Percentiles rank a stretch among this genome's conserved stretches.
Conservation (phyloP, 129 eudicot genomes). For the Scalesia atractyloides region DNA sequence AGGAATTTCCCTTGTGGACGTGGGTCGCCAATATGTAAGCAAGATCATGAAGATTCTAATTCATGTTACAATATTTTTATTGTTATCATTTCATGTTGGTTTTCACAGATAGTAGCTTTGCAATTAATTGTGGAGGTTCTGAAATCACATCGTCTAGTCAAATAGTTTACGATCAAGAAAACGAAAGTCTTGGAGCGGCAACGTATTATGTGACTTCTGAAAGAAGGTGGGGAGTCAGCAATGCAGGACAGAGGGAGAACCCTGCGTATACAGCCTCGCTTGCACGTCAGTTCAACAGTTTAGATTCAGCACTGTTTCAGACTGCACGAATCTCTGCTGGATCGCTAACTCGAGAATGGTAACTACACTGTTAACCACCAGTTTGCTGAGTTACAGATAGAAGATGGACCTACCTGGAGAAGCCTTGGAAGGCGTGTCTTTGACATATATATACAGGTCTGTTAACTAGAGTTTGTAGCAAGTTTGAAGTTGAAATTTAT, state of each 20-base stretch:
- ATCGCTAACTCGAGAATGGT: slow-evolving; percentile 55
- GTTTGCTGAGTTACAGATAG: slow-evolving; percentile 59
- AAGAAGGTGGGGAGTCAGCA: slow-evolving; percentile 82
- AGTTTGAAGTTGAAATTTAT: background rate
- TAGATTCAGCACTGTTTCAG: slow-evolving; percentile 68
- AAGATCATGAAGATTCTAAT: slow-evolving; percentile 6
- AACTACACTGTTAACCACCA: slow-evolving; percentile 58
- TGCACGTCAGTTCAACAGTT: slow-evolving; percentile 45
- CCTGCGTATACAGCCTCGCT: slow-evolving; percentile 28
- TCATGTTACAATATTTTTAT: background rate
- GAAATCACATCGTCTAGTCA: slow-evolving; percentile 39
- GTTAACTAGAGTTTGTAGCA: background rate
- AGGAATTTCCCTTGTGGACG: slow-evolving; percentile 63
- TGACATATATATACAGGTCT: slow-evolving; percentile 33
- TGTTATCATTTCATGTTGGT: background rate
- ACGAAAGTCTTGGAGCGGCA: slow-evolving; percentile 63
- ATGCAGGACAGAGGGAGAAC: slow-evolving; percentile 55
- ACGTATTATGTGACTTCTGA: slow-evolving; percentile 46
- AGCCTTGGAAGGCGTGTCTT: slow-evolving; percentile 75
- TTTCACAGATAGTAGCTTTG: slow-evolving; percentile 61
- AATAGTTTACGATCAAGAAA: slow-evolving; percentile 49
- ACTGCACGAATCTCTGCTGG: slow-evolving; percentile 60
- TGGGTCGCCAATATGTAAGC: slow-evolving; percentile 65
- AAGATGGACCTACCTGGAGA: slow-evolving; percentile 45
- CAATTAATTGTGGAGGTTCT: slow-evolving; percentile 69